These are phyloP conservation scores for Spergularia bocconei DNA, from an alignment of 148 eudicot species.

Conservation along the genomic window DNA sequence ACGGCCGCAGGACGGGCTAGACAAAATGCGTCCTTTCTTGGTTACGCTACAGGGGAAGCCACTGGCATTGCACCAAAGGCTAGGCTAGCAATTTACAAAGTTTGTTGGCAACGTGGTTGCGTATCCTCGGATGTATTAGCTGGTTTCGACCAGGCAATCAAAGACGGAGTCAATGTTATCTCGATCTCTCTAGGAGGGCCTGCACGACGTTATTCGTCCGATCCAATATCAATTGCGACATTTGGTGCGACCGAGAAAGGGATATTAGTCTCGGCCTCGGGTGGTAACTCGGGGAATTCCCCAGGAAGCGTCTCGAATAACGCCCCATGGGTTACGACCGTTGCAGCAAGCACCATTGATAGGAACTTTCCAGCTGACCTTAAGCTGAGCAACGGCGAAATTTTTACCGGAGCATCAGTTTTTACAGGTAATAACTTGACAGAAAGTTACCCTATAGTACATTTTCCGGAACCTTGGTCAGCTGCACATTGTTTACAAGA, in stretches of 20 bases:
- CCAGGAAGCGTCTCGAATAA: slow-evolving; percentile 21
- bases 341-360: slow-evolving; percentile 68
- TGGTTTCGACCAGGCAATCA: slow-evolving; percentile 53
- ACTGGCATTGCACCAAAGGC: slow-evolving; percentile 71
- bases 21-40: slow-evolving; percentile 35
- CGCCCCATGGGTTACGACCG: slow-evolving; percentile 66
- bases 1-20: slow-evolving; percentile 42
- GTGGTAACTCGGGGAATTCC: slow-evolving; percentile 49
- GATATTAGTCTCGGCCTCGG: slow-evolving; percentile 48
- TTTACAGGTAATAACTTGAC: slow-evolving; percentile 20
- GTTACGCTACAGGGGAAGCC: slow-evolving; percentile 47
- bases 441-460: neutral
- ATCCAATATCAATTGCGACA: slow-evolving; percentile 35
- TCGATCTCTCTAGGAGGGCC: slow-evolving; percentile 50
- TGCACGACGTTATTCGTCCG: slow-evolving; percentile 13
- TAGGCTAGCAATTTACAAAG: slow-evolving; percentile 55
- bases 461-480: neutral
- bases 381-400: slow-evolving; percentile 11
- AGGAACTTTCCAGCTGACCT: slow-evolving; percentile 45
- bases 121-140: slow-evolving; percentile 51
- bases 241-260: slow-evolving; percentile 56
- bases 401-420: slow-evolving; percentile 18
- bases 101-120: slow-evolving; percentile 50
- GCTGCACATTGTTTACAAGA: neutral
- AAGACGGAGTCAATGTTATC: slow-evolving; percentile 62